phyloP scores from a whole-genome alignment of 805 yeast species.

The Ogataea paraovalis region DNA sequence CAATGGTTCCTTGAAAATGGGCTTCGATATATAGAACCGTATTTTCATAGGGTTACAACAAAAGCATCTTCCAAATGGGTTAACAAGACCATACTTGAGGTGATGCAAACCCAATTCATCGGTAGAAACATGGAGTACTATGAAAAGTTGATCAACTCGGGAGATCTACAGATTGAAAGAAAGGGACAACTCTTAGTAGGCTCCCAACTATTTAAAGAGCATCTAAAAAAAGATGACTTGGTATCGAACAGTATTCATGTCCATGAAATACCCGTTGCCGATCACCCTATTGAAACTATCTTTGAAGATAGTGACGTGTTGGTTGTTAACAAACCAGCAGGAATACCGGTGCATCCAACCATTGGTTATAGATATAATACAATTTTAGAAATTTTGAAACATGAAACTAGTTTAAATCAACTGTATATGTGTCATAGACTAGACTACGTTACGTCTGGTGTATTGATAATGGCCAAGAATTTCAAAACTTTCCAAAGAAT shows the following conservation, averaged over 20 bases:
- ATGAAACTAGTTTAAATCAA: constrained; percentile 10
- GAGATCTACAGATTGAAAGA: background rate
- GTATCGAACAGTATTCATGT: constrained; percentile 29
- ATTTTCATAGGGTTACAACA: constrained; percentile 29
- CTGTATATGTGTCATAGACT: constrained; percentile 42
- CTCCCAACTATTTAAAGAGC: constrained; percentile 6
- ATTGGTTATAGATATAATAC: constrained; percentile 41
- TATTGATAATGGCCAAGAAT: constrained; percentile 39
- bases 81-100: constrained; percentile 30
- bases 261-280: constrained; percentile 37
- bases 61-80: constrained; percentile 39
- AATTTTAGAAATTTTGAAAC: constrained; percentile 38
- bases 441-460: constrained; percentile 51
- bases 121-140: constrained; percentile 7
- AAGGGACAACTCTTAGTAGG: constrained; percentile 6
- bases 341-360: constrained; percentile 53
- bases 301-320: constrained; percentile 35
- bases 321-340: constrained; percentile 49
- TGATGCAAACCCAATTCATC: constrained; percentile 32
- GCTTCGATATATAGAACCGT: constrained; percentile 34
- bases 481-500: background rate
- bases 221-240: constrained; percentile 16
- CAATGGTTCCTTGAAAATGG: constrained; percentile 22
- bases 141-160: background rate
- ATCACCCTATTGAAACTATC: constrained; percentile 31